These are phyloP conservation scores for Agaricales sp. DNA, from an alignment of 1,284 basidiomycete species.

Conservation along the genomic window DNA sequence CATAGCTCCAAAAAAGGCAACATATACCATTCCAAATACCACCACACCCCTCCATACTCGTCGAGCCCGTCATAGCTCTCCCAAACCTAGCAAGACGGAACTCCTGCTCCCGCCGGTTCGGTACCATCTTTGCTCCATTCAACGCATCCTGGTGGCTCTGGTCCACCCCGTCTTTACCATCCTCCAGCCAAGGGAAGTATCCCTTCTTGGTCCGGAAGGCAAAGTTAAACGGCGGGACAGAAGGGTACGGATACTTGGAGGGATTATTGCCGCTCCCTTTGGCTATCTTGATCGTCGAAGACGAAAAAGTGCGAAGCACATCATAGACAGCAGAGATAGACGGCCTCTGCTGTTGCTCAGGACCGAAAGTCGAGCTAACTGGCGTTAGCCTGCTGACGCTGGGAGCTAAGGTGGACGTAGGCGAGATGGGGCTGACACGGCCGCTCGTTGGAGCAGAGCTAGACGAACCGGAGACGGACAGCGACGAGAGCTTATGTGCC, in stretches of 20 bases:
- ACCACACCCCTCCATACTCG: constrained; percentile 51
- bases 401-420: constrained; percentile 4
- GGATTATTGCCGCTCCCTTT: constrained; percentile 2
- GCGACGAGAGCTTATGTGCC: neutral
- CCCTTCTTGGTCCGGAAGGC: constrained; percentile 33
- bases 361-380: neutral
- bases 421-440: neutral
- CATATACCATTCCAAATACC: constrained; percentile 42
- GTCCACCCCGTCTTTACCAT: constrained; percentile 10
- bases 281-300: neutral
- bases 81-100: constrained; percentile 56
- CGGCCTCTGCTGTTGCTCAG: neutral
- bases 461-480: neutral
- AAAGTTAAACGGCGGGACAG: constrained; percentile 38
- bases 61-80: constrained; percentile 59
- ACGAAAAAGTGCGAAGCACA: neutral
- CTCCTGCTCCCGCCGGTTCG: constrained; percentile 14
- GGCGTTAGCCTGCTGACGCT: constrained; percentile 13
- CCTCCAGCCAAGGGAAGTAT: constrained; percentile 50
- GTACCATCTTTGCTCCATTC: neutral
- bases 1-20: constrained; percentile 2
- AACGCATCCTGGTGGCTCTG: neutral
- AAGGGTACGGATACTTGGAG: constrained; percentile 8
- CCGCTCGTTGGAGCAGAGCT: neutral
- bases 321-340: neutral